phyloP scores from a whole-genome alignment of 805 yeast species.

The Cyberlindnera amylophila region DNA sequence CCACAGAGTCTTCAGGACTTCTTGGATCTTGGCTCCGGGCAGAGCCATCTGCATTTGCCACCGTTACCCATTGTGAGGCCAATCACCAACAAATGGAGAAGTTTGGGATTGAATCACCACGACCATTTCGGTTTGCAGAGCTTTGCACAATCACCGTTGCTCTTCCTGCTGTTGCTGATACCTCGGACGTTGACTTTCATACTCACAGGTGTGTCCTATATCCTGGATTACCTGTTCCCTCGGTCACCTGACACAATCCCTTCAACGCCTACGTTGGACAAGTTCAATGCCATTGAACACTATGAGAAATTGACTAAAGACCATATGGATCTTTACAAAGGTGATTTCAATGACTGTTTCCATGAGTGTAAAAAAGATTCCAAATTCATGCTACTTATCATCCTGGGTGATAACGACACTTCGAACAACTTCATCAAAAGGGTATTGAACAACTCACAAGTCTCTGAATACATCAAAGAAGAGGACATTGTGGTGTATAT shows the following conservation, averaged over 20 bases:
- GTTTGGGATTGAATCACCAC: conserved; percentile 12
- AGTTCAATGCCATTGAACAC: conserved; percentile 14
- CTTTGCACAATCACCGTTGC: conserved; percentile 33
- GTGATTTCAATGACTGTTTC: conserved; percentile 24
- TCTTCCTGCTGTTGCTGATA: conserved; percentile 50
- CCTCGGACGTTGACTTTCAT: conserved; percentile 48
- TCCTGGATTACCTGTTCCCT: conserved; percentile 36
- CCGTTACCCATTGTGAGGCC: conserved; percentile 32
- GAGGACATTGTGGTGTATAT: conserved; percentile 56
- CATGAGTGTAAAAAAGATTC: conserved; percentile 18
- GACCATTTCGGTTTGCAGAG: conserved; percentile 15
- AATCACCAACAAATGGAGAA: conserved; percentile 28
- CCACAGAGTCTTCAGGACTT: conserved; percentile 6
- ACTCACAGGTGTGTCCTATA: conserved; percentile 35
- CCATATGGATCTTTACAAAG: conserved; percentile 13
- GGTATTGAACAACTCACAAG: conserved; percentile 42
- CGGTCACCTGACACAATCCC: conserved; percentile 32
- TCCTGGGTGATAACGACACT: conserved; percentile 18
- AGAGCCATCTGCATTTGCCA: conserved; percentile 14
- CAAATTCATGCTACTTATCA: conserved; percentile 19
- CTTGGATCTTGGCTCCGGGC: not conserved
- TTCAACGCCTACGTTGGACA: conserved; percentile 22
- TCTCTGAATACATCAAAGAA: conserved; percentile 35
- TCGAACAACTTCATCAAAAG: conserved; percentile 41
- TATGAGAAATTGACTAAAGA: conserved; percentile 19